Conservation (phyloP, 1,284 basidiomycete genomes). For the Ustilago vetiveriae region DNA sequence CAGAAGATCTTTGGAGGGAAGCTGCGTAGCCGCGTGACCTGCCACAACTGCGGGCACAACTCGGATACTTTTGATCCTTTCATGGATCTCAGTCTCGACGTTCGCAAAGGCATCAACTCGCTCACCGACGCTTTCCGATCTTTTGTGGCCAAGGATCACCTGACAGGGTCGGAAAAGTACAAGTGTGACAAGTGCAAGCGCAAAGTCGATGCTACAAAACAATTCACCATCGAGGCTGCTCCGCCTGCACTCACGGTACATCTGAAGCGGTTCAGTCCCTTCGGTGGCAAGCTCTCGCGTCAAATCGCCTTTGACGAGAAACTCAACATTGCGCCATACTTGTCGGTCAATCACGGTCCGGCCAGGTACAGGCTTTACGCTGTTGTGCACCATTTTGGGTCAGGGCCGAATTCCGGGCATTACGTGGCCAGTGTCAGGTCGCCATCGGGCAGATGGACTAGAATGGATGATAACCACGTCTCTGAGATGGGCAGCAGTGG, state of each 20-base stretch:
- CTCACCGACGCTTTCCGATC: constrained; percentile 81
- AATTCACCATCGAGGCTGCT: constrained; percentile 85
- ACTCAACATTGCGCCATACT: constrained; percentile 80
- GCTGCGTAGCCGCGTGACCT: constrained; percentile 91
- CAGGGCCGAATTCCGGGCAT: constrained; percentile 92
- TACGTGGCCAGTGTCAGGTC: constrained; percentile 89
- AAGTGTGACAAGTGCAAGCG: constrained; percentile 96
- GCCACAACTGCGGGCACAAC: constrained; percentile 81
- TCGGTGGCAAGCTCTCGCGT: constrained; percentile 76
- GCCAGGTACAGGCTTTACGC: constrained; percentile 88
- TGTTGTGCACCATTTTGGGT: constrained; percentile 90
- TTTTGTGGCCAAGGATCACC: constrained; percentile 82
- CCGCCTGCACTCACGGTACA: constrained; percentile 94
- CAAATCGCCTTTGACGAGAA: constrained; percentile 80
- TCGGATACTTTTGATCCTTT: constrained; percentile 97
- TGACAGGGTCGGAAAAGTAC: constrained; percentile 94
- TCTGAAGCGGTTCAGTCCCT: constrained; percentile 90
- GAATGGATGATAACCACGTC: constrained; percentile 92
- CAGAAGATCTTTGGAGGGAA: constrained; percentile 93
- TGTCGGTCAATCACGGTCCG: constrained; percentile 74
- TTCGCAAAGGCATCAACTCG: constrained; percentile 72
- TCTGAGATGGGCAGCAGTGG: constrained; percentile 63
- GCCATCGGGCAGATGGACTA: constrained; percentile 79
- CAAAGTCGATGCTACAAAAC: constrained; percentile 85
- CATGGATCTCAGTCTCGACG: constrained; percentile 77